Evolutionary conservation across 176 grass and related monocot species (phyloP).

Genomic region (Poa annua): DNA sequence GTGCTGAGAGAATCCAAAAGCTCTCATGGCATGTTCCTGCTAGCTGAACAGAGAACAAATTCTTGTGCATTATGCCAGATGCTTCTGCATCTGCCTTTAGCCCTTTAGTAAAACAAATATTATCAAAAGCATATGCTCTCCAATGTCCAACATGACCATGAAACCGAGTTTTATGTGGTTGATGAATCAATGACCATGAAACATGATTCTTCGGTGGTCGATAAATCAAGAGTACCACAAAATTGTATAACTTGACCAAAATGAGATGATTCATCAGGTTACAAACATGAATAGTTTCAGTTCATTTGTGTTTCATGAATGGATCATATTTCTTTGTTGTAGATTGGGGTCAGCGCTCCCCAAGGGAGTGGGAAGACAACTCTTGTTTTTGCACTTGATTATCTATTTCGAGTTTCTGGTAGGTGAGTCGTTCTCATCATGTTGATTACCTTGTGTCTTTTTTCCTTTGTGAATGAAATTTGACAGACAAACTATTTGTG

Average conservation of each 20-base stretch:
- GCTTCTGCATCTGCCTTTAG: conserved; percentile 32
- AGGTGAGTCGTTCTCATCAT: conserved; percentile 60
- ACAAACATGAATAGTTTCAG: conserved; percentile 7
- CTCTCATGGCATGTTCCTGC: conserved; percentile 26
- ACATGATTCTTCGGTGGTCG: background rate
- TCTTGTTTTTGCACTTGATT: conserved; percentile 93
- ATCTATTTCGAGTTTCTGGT: conserved; percentile 71
- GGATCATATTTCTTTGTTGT: conserved; percentile 42
- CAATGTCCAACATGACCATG: conserved; percentile 11
- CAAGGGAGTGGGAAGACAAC: conserved; percentile 98
- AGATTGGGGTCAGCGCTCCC: conserved; percentile 96
- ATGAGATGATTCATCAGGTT: background rate
- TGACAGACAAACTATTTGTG: conserved; percentile 1
- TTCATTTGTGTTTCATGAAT: conserved; percentile 20
- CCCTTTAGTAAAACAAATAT: background rate
- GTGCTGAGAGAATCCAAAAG: conserved; percentile 33
- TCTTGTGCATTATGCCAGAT: conserved; percentile 46
- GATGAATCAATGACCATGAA: background rate
- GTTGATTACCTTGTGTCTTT: conserved; percentile 32
- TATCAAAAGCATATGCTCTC: conserved; percentile 28
- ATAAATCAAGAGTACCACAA: background rate
- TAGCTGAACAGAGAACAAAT: conserved; percentile 36
- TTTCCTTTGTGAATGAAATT: conserved; percentile 30
- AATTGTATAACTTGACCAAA: background rate
- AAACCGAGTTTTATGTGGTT: background rate